These are phyloP conservation scores for Actinomucor elegans DNA, from an alignment of 371 early-diverging fungal genomes.

Conservation along the genomic window DNA sequence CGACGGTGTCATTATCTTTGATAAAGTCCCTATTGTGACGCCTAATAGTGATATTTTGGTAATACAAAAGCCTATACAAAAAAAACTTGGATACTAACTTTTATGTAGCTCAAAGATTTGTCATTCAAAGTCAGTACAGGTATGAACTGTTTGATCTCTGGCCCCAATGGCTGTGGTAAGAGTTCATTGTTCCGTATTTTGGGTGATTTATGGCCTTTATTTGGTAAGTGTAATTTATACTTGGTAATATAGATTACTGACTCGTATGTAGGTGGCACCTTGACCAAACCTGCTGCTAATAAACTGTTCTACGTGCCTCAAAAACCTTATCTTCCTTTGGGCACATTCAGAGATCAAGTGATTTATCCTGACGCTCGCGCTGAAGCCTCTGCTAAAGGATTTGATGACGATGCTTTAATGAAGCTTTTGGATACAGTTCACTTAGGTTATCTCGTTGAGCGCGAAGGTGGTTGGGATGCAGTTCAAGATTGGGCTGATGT, in stretches of 20 bases:
- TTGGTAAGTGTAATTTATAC: no score
- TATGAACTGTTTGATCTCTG: slow-evolving; percentile 86
- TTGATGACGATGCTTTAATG: slow-evolving; percentile 63
- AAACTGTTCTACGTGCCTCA: slow-evolving; percentile 94
- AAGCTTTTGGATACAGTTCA: slow-evolving; percentile 72
- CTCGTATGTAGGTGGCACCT: slow-evolving; percentile 77
- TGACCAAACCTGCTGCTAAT: slow-evolving; percentile 77
- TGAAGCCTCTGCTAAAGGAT: slow-evolving; percentile 55
- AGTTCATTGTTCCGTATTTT: slow-evolving; percentile 93
- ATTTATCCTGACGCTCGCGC: slow-evolving; percentile 76
- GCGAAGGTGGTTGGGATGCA: slow-evolving; percentile 87
- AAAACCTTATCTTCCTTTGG: slow-evolving; percentile 89
- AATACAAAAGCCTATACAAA: no score
- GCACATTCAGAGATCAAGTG: slow-evolving; percentile 89
- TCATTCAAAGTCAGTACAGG: slow-evolving; percentile 83
- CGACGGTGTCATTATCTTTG: slow-evolving; percentile 79
- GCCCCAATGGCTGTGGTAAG: slow-evolving; percentile 92
- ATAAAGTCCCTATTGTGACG: slow-evolving; percentile 87
- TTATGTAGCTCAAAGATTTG: slow-evolving; percentile 57
- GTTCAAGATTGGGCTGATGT: slow-evolving; percentile 84
- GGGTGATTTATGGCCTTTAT: slow-evolving; percentile 88
- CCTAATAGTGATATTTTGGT: slow-evolving; percentile 93
- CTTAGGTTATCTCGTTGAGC: slow-evolving; percentile 69
- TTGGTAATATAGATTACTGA: no score
- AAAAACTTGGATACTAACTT: neutral